These are phyloP conservation scores for Xylariaceae sp. DNA, from an alignment of 2,329 filamentous ascomycete genomes.

Conservation along the genomic window DNA sequence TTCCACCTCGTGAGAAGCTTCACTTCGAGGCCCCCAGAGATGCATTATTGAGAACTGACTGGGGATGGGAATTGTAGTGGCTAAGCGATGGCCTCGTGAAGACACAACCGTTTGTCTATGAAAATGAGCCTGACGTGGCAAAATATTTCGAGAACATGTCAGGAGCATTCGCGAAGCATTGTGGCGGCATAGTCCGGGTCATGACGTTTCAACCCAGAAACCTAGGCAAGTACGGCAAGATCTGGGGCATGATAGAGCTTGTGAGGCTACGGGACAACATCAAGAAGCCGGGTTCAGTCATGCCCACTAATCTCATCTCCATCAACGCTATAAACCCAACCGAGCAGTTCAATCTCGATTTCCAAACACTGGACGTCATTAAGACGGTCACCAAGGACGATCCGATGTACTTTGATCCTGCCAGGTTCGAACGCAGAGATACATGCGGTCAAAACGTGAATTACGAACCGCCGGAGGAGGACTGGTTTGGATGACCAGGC, in stretches of 20 bases:
- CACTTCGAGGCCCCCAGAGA: neutral
- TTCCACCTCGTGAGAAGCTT: neutral
- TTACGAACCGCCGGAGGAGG: constrained; percentile 1
- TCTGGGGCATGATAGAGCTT: constrained; percentile 4
- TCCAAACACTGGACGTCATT: neutral
- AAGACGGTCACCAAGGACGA: neutral
- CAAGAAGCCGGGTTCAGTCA: neutral
- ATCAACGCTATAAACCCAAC: neutral
- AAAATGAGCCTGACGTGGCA: neutral
- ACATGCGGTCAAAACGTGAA: constrained; percentile 1
- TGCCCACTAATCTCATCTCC: neutral
- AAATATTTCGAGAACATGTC: constrained; percentile 6
- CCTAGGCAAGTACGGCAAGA: neutral
- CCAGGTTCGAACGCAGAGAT: constrained; percentile 1
- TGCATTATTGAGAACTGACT: neutral
- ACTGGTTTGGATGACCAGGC: constrained; percentile 3
- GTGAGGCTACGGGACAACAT: constrained; percentile 1
- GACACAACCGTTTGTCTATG: neutral
- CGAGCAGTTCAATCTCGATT: constrained; percentile 4
- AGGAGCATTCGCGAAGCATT: constrained; percentile 1
- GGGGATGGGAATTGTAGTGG: neutral
- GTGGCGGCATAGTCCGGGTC: constrained; percentile 4
- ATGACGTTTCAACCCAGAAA: neutral
- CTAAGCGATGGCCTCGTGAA: constrained; percentile 3
- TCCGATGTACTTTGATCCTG: neutral